These are phyloP conservation scores for Geotrichum klebahnii DNA, from an alignment of 1,139 yeast genomes.

Conservation along the genomic window DNA sequence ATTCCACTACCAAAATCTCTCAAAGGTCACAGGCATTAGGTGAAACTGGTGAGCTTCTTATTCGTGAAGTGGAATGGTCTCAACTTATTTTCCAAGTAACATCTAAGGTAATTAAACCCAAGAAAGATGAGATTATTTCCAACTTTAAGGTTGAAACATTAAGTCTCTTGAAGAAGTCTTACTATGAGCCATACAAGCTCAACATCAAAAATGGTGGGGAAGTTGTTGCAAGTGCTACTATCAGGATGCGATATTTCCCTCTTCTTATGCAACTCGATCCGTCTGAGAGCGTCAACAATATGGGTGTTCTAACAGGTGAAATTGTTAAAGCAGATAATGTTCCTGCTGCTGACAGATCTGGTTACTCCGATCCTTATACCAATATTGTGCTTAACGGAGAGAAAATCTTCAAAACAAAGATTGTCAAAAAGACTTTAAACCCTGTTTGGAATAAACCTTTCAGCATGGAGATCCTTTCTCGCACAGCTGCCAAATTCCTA, in stretches of 20 bases:
- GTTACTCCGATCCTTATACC: constrained; percentile 88
- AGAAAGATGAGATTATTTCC: constrained; percentile 54
- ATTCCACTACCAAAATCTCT: constrained; percentile 49
- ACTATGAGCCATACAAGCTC: constrained; percentile 54
- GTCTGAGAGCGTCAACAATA: constrained; percentile 68
- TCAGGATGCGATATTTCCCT: constrained; percentile 80
- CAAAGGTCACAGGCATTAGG: constrained; percentile 26
- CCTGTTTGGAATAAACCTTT: constrained; percentile 80
- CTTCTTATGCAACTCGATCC: constrained; percentile 59
- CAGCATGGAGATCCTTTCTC: constrained; percentile 52
- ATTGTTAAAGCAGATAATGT: constrained; percentile 65
- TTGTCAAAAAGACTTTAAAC: constrained; percentile 75
- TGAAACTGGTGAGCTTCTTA: constrained; percentile 64
- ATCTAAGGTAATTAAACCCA: constrained; percentile 49
- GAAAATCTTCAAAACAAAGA: constrained; percentile 68
- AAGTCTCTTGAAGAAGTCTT: constrained; percentile 64
- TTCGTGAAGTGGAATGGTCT: constrained; percentile 77
- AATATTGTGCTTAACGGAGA: constrained; percentile 62
- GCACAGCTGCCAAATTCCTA: constrained; percentile 56
- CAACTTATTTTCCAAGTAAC: constrained; percentile 56
- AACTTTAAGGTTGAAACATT: constrained; percentile 64
- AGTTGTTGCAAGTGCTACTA: constrained; percentile 50
- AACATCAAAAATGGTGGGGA: constrained; percentile 50
- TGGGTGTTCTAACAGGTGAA: constrained; percentile 67
- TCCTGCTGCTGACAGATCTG: constrained; percentile 80